These are phyloP conservation scores for Aurantiochytrium sp. DNA, from an alignment of 108 stramenopile species.

Conservation along the genomic window DNA sequence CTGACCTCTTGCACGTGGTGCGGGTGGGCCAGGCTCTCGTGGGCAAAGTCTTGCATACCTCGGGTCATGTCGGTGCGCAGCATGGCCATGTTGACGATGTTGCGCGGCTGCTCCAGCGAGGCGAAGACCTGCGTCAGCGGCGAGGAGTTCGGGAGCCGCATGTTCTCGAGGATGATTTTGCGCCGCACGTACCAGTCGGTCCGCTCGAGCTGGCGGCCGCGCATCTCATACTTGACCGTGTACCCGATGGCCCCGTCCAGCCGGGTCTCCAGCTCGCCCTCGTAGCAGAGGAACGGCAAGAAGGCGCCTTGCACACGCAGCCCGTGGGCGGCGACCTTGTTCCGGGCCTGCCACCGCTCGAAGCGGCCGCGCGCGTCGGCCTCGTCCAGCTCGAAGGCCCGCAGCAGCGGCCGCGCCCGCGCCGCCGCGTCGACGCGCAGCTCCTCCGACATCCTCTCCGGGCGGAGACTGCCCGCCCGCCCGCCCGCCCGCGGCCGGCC, in stretches of 20 bases:
- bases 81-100: neutral
- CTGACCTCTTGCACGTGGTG: neutral
- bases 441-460: no score
- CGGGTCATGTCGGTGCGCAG: neutral
- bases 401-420: no score
- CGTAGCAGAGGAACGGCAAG: neutral
- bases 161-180: neutral
- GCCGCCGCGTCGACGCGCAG: no score
- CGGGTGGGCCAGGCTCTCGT: neutral
- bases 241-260: neutral
- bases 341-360: no score
- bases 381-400: no score
- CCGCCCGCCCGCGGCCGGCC: no score
- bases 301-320: neutral
- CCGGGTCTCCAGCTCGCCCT: neutral
- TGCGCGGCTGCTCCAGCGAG: neutral
- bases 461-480: no score
- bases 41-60: neutral
- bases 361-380: no score
- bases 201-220: neutral
- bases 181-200: neutral
- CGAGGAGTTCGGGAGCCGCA: neutral
- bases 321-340: no score
- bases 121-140: neutral
- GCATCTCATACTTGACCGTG: neutral